Conservation (phyloP, 2,329 filamentous ascomycete genomes). For the Aspergillus sp. region DNA sequence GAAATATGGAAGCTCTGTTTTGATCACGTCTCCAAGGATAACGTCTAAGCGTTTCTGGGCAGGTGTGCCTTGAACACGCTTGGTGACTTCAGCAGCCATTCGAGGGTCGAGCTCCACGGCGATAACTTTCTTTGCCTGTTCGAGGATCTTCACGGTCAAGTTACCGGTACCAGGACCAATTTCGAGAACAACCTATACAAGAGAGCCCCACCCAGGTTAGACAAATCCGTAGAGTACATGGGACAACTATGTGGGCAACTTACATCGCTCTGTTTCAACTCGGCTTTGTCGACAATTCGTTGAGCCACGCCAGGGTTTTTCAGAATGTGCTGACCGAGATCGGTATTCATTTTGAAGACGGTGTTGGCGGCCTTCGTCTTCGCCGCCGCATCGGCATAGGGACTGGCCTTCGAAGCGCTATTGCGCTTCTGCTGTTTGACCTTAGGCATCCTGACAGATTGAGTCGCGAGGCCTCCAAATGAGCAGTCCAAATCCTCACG, state of each 20-base stretch:
- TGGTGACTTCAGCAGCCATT: slow-evolving; percentile 94
- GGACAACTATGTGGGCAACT: slow-evolving; percentile 14
- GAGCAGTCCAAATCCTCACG: neutral
- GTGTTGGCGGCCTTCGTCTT: slow-evolving; percentile 66
- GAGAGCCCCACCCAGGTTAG: slow-evolving; percentile 1
- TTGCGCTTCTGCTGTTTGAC: slow-evolving; percentile 56
- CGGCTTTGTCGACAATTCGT: slow-evolving; percentile 79
- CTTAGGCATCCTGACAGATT: slow-evolving; percentile 53
- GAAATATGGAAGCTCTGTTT: slow-evolving; percentile 76
- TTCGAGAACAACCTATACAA: slow-evolving; percentile 73
- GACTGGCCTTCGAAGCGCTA: slow-evolving; percentile 41
- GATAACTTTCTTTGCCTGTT: slow-evolving; percentile 79
- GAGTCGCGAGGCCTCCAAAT: neutral
- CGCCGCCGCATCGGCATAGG: slow-evolving; percentile 45
- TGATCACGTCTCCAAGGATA: slow-evolving; percentile 89
- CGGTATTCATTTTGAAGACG: slow-evolving; percentile 96
- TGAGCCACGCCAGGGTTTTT: slow-evolving; percentile 87
- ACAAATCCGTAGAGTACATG: neutral
- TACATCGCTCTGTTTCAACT: slow-evolving; percentile 81
- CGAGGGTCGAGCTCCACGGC: slow-evolving; percentile 92
- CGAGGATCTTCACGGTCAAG: slow-evolving; percentile 83
- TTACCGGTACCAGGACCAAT: slow-evolving; percentile 89
- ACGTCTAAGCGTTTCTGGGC: slow-evolving; percentile 83
- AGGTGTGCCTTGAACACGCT: slow-evolving; percentile 88
- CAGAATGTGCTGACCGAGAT: slow-evolving; percentile 86